These are phyloP conservation scores for Dipodascus geniculatus DNA, from an alignment of 805 yeast species.

Conservation along the genomic window DNA sequence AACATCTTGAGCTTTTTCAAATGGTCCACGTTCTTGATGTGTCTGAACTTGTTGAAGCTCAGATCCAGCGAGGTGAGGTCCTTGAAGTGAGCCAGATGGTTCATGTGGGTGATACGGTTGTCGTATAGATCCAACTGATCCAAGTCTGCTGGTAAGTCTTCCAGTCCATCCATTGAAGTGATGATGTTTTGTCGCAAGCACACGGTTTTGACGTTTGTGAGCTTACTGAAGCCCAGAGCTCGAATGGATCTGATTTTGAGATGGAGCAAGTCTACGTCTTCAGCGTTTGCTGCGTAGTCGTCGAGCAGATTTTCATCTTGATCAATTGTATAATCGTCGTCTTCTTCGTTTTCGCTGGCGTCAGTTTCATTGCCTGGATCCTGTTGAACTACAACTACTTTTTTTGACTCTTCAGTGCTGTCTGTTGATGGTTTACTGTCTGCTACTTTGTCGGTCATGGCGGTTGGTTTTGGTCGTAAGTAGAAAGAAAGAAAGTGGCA, in stretches of 20 bases:
- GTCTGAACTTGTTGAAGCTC: constrained; percentile 80
- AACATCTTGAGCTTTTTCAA: constrained; percentile 52
- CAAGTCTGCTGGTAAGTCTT: constrained; percentile 42
- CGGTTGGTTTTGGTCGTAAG: no score
- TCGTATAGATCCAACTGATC: constrained; percentile 85
- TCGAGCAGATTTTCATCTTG: constrained; percentile 26
- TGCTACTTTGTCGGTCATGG: no score
- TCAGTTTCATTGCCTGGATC: constrained; percentile 11
- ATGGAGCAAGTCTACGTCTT: constrained; percentile 53
- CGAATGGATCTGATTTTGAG: constrained; percentile 54
- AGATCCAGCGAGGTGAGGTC: constrained; percentile 55
- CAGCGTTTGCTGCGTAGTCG: constrained; percentile 40
- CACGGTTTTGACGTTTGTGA: constrained; percentile 38
- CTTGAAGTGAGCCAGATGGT: constrained; percentile 43
- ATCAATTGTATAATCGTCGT: constrained; percentile 44
- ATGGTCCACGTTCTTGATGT: constrained; percentile 64
- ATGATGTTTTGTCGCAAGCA: constrained; percentile 69
- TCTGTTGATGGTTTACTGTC: no score
- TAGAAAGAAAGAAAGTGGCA: background rate
- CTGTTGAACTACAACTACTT: constrained; percentile 3
- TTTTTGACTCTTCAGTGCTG: background rate
- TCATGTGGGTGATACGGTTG: constrained; percentile 76
- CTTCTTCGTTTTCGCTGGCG: constrained; percentile 51
- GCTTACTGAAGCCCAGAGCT: constrained; percentile 46
- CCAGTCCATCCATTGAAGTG: constrained; percentile 60